Conservation (phyloP, 257 asterid genomes). For the Verbascum thapsus region DNA sequence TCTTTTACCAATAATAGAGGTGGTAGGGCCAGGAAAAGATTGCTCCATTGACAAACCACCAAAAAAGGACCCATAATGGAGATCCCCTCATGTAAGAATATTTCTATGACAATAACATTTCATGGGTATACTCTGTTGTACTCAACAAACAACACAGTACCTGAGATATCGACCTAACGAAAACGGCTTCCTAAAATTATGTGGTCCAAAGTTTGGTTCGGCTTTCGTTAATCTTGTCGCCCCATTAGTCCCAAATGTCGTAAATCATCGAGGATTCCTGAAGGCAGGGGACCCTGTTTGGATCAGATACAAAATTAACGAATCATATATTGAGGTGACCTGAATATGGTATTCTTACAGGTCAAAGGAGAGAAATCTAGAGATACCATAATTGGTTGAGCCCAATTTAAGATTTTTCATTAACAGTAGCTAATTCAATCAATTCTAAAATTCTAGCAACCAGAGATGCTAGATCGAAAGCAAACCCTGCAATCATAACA, state of each 20-base stretch:
- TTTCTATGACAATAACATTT: conserved; percentile 22
- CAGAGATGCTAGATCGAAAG: conserved; percentile 5
- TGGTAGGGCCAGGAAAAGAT: conserved; percentile 38
- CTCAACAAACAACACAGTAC: conserved; percentile 28
- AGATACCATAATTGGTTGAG: conserved; percentile 42
- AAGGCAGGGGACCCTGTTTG: neutral
- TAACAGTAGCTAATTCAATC: conserved; percentile 4
- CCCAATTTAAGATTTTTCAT: conserved; percentile 11
- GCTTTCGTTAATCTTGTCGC: conserved; percentile 19
- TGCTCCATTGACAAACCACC: conserved; percentile 25
- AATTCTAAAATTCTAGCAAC: conserved; percentile 4
- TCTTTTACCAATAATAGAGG: conserved; percentile 23
- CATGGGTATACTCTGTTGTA: conserved; percentile 23
- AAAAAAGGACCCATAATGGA: conserved; percentile 17
- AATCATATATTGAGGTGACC: conserved; percentile 20
- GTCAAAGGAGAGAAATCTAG: conserved; percentile 23
- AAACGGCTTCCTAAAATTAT: conserved; percentile 13
- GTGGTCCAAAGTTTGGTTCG: conserved; percentile 29
- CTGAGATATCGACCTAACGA: conserved; percentile 15
- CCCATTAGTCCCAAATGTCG: neutral
- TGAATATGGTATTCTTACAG: conserved; percentile 1
- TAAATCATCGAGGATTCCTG: neutral
- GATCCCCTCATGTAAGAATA: conserved; percentile 9
- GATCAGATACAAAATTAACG: conserved; percentile 7
- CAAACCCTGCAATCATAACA: conserved; percentile 29